Evolutionary conservation across 345 rosid genomes (phyloP).

Genomic region (Hypericum perforatum): DNA sequence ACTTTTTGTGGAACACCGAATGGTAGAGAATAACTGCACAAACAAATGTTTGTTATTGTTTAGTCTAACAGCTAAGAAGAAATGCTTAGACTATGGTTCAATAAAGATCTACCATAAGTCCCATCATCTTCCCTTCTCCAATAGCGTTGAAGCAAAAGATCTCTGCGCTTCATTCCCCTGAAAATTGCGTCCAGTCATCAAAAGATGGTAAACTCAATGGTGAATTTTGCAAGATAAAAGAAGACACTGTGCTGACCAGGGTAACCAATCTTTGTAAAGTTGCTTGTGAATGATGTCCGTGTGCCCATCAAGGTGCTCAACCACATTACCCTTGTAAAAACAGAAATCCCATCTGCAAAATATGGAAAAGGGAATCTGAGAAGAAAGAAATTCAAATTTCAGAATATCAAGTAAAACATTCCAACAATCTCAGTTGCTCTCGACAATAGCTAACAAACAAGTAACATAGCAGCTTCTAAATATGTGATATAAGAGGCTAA

Average conservation of each 20-base stretch:
- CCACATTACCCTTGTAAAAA: constrained; percentile 52
- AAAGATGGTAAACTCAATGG: no score
- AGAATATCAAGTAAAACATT: constrained; percentile 3
- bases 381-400: not conserved
- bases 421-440: constrained; percentile 16
- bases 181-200: constrained; percentile 7
- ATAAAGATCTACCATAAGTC: constrained; percentile 58
- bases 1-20: constrained; percentile 73
- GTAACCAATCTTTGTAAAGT: constrained; percentile 71
- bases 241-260: constrained; percentile 36
- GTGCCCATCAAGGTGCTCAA: constrained; percentile 92
- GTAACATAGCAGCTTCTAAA: no score
- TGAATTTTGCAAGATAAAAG: no score
- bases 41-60: constrained; percentile 14
- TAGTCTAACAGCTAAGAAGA: not conserved
- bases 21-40: constrained; percentile 73
- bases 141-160: constrained; percentile 64
- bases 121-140: constrained; percentile 99
- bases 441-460: no score
- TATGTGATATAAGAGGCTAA: no score
- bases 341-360: constrained; percentile 88
- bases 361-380: constrained; percentile 1
- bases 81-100: not conserved
- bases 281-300: constrained; percentile 61
- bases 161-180: constrained; percentile 80